Evolutionary conservation across 225 moss, liverwort and hornwort genomes (phyloP).

Genomic region (Takakia lepidozioides): DNA sequence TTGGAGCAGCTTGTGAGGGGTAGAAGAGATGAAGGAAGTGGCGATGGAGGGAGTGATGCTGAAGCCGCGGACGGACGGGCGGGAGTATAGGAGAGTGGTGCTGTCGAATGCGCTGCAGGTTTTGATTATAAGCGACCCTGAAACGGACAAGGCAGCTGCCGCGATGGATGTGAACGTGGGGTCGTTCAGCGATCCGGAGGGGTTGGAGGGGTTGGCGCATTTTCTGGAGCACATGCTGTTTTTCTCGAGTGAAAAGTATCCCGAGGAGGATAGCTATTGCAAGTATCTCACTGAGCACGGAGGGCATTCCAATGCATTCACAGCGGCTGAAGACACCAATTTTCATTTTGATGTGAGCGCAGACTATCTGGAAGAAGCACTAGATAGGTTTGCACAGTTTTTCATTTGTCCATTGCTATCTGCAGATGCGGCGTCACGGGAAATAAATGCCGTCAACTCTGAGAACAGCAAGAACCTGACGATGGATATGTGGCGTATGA

Average conservation of each 20-base stretch:
- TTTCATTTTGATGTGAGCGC: conserved; percentile 95
- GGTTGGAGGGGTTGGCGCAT: conserved; percentile 90
- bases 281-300: conserved; percentile 99
- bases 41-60: conserved; percentile 28
- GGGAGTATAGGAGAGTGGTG: conserved; percentile 55
- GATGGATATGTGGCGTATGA: conserved; percentile 97
- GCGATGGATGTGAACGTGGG: conserved; percentile 94
- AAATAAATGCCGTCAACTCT: conserved; percentile 92
- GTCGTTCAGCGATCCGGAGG: conserved; percentile 85
- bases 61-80: conserved; percentile 65
- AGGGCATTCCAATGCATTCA: conserved; percentile 95
- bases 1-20: no score
- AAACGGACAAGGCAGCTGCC: conserved; percentile 97
- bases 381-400: conserved; percentile 98
- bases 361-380: conserved; percentile 84
- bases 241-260: conserved; percentile 97
- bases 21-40: not conserved
- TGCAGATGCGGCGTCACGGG: conserved; percentile 88
- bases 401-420: conserved; percentile 91
- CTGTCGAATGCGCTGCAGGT: conserved; percentile 62
- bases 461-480: conserved; percentile 99
- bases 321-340: conserved; percentile 88
- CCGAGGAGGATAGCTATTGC: conserved; percentile 92
- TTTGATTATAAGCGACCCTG: conserved; percentile 80
- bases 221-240: conserved; percentile 99